These are phyloP conservation scores for Xerophyta viscosa DNA, from an alignment of 106 monocot species.

Conservation along the genomic window DNA sequence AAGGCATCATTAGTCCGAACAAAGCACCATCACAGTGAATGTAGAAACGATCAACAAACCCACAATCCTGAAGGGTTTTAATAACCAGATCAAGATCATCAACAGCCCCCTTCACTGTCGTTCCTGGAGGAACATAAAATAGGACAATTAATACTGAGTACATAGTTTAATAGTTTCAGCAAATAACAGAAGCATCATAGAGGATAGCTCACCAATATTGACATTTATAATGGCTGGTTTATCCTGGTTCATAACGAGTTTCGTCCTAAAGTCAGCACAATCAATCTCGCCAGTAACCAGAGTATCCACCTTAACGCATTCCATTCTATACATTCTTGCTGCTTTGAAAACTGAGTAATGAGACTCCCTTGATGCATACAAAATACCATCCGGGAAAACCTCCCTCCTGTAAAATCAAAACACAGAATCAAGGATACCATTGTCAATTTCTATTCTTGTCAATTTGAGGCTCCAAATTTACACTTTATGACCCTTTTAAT, in stretches of 20 bases:
- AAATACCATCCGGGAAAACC: constrained; percentile 47
- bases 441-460: too few relatives aligned
- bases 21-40: constrained; percentile 96
- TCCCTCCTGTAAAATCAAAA: constrained; percentile 39
- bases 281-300: constrained; percentile 67
- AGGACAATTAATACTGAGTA: not conserved
- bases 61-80: constrained; percentile 65
- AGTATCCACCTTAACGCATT: constrained; percentile 57
- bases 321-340: constrained; percentile 74
- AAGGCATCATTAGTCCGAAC: constrained; percentile 89
- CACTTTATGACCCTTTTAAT: not conserved
- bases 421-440: not conserved
- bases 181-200: not conserved
- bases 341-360: constrained; percentile 84
- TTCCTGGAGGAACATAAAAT: constrained; percentile 29
- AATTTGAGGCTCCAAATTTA: not conserved
- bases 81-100: constrained; percentile 87
- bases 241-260: constrained; percentile 37
- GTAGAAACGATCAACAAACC: constrained; percentile 80
- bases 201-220: constrained; percentile 45
- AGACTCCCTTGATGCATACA: constrained; percentile 64
- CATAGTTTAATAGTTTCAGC: not conserved
- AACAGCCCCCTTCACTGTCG: constrained; percentile 84
- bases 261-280: constrained; percentile 39
- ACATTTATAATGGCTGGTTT: constrained; percentile 73